These are phyloP conservation scores for Akanthomyces dipterigenus DNA, from an alignment of 2,329 filamentous ascomycete species.

Conservation along the genomic window DNA sequence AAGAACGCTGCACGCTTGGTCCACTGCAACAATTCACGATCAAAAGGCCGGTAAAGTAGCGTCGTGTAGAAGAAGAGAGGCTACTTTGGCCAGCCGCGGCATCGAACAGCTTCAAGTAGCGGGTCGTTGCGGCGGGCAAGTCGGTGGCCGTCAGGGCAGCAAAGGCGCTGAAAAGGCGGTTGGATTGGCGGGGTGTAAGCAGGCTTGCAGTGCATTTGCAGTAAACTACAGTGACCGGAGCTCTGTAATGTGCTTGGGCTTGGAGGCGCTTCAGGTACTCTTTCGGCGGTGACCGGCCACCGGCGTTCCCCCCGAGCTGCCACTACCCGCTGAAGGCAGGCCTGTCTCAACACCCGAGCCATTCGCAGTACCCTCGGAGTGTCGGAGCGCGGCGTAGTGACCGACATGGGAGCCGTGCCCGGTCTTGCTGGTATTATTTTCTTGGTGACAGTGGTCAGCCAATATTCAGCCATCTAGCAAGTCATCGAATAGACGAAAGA, in stretches of 20 bases:
- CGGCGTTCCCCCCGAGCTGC: slow-evolving; percentile 6
- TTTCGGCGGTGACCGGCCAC: not conserved
- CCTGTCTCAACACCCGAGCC: not conserved
- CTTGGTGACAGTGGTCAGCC: not conserved
- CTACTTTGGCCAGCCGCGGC: not conserved
- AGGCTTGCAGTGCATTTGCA: not conserved
- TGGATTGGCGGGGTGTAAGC: not conserved
- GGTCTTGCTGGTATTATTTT: not conserved
- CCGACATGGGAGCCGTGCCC: not conserved
- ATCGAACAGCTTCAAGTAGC: not conserved
- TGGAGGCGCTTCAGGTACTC: not conserved
- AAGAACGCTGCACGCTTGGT: not conserved
- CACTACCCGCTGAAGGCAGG: no score
- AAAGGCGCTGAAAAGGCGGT: not conserved
- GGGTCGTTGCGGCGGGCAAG: not conserved
- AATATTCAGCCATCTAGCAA: not conserved
- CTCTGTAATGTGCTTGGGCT: not conserved
- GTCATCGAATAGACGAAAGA: not conserved
- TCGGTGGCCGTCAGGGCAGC: not conserved
- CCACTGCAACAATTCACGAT: not conserved
- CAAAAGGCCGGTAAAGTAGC: not conserved
- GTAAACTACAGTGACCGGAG: not conserved
- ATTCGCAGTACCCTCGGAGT: not conserved
- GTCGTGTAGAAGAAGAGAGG: not conserved
- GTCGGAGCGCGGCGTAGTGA: not conserved